Base-by-base conservation (phyloP, 2,329 filamentous ascomycete species). In the Fusarium papillatum region DNA sequence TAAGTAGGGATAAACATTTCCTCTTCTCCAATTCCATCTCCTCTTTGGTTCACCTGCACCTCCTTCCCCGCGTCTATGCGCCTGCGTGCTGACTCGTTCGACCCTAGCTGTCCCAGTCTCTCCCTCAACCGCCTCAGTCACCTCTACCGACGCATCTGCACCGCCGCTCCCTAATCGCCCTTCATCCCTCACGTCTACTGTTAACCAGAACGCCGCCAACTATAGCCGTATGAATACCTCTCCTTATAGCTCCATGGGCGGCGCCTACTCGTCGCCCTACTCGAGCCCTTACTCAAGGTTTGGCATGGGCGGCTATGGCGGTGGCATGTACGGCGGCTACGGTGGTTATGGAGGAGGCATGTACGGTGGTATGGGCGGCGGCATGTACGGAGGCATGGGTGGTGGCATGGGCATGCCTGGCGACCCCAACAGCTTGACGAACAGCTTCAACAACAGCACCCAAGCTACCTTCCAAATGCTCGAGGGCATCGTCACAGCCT, bases 381-480 rank as follows among this genome's bases (percentile, higher is more conserved):
- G 84, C 80, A 79, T 80, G 70, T 69, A 78, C 62, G 86, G 86
- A n/a, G 83, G 83, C 41, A 83, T 84, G 80, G 78, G 77, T 41
- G 84, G 85, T 61, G 88, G 86, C 36, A 86, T 86, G 83, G 85
- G 86, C 22, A 80, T 80, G 78, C 94, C 94, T 34, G 97, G 97
- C 82, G 95, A 98, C 83, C 95, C 95, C 34, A 95, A 97, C 84
- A 98, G 95, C 85, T 87, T 99, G 83, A 98, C 96, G n/a, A 95
- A 97, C 82, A 94, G 95, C 65, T 98, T 98, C 88, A 95, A 93
- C 82, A 96, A 98, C 84, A 97, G 94, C 87, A 99, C 97, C 0
- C 95, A 97, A 80, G 95, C 96, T 14, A 99, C 97, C 0, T 99
- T 99, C 82, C 97, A 98, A 88, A 95, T 99, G 90, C 95, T 99